Evolutionary conservation across 1,139 yeast species (phyloP).

Genomic region (Nakaseomyces delphensis): DNA sequence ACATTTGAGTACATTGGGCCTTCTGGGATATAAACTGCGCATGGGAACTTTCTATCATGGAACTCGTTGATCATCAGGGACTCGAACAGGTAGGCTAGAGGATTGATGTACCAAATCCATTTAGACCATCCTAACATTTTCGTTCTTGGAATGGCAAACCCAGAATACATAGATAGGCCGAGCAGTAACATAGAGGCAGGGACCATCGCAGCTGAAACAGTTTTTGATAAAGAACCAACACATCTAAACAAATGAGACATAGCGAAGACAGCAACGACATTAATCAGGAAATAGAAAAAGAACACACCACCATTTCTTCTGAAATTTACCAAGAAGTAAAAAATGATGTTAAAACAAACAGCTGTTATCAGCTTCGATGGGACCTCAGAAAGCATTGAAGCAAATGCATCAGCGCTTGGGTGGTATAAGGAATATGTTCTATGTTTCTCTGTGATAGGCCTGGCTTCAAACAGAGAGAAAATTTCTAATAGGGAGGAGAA

Average conservation of each 20-base stretch:
- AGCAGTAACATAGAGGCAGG: conserved; percentile 50
- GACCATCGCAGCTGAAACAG: conserved; percentile 52
- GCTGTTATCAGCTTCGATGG: conserved; percentile 47
- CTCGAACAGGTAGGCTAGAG: conserved; percentile 54
- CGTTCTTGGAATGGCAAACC: conserved; percentile 53
- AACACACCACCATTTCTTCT: conserved; percentile 50
- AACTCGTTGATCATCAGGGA: conserved; percentile 54
- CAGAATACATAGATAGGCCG: conserved; percentile 51
- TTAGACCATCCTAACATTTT: conserved; percentile 59
- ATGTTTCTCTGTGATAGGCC: conserved; percentile 65
- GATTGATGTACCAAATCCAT: conserved; percentile 59
- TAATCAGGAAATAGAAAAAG: conserved; percentile 47
- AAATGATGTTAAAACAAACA: conserved; percentile 43
- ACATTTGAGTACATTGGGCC: conserved; percentile 35
- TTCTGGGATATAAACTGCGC: conserved; percentile 32
- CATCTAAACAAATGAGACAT: conserved; percentile 58
- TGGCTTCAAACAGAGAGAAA: conserved; percentile 50
- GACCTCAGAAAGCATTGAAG: conserved; percentile 50
- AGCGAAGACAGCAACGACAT: conserved; percentile 40
- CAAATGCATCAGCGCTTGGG: conserved; percentile 60
- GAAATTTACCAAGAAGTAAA: conserved; percentile 53
- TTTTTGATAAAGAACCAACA: conserved; percentile 47
- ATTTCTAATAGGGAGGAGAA: conserved; percentile 59
- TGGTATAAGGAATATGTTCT: conserved; percentile 56
- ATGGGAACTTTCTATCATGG: conserved; percentile 37